Evolutionary conservation across 169 alveolate genomes (phyloP).

Genomic region (Plasmodium relictum): DNA sequence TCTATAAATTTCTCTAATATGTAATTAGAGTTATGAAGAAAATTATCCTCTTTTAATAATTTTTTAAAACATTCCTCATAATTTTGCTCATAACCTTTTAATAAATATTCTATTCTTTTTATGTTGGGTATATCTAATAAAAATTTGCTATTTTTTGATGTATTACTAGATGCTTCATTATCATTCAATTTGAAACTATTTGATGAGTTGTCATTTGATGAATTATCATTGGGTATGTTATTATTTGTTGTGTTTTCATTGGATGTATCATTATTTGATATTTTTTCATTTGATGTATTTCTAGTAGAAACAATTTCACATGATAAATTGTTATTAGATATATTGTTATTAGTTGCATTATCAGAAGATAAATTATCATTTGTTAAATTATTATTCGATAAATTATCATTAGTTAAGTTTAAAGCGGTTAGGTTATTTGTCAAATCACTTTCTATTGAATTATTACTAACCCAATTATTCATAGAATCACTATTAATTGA

Average conservation of each 20-base stretch:
- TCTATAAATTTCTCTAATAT: conserved; percentile 64
- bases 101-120: conserved; percentile 56
- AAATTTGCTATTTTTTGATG: conserved; percentile 1
- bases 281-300: conserved; percentile 37
- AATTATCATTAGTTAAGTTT: not conserved
- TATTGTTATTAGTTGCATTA: not conserved
- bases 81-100: conserved; percentile 72
- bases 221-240: conserved; percentile 8
- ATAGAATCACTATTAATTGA: not conserved
- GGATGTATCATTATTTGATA: conserved; percentile 6
- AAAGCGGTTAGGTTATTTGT: not conserved
- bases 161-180: not conserved
- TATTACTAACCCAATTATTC: not conserved
- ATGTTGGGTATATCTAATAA: conserved; percentile 44
- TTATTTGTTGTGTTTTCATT: not conserved
- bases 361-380: not conserved
- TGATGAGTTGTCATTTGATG: not conserved
- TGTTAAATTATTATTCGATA: not conserved
- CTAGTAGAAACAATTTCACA: conserved; percentile 39
- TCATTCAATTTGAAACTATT: not conserved
- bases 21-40: conserved; percentile 2
- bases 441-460: not conserved
- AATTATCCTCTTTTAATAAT: conserved; percentile 12
- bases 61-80: conserved; percentile 46
- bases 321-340: not conserved